Percentiles rank a stretch among this genome's conserved stretches.
Conservation (phyloP, 164 flowering plant species). For the Annona cherimola region DNA sequence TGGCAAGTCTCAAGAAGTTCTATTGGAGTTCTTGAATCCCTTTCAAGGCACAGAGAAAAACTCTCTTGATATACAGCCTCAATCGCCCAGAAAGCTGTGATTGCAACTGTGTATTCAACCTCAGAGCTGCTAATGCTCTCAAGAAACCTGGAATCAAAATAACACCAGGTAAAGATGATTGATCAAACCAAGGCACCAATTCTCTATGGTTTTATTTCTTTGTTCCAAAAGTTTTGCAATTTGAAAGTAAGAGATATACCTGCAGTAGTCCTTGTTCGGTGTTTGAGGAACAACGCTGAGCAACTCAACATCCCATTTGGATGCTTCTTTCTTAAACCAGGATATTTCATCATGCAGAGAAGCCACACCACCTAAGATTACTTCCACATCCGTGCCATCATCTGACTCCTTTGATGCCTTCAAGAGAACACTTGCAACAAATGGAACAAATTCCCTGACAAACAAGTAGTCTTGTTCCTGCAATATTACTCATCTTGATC, state of each 20-base stretch:
- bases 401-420: slow-evolving; percentile 62
- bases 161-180: neutral
- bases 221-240: neutral
- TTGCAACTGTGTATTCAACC: slow-evolving; percentile 53
- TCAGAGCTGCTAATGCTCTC: slow-evolving; percentile 55
- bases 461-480: slow-evolving; percentile 88
- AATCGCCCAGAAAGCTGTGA: slow-evolving; percentile 83
- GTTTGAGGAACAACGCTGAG: slow-evolving; percentile 39
- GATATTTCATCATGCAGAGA: slow-evolving; percentile 67
- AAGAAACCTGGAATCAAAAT: slow-evolving; percentile 39
- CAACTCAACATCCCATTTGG: slow-evolving; percentile 57
- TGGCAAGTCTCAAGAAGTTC: slow-evolving; percentile 67
- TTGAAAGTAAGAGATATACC: slow-evolving; percentile 29
- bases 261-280: slow-evolving; percentile 59
- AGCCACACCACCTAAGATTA: slow-evolving; percentile 63
- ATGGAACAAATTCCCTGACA: slow-evolving; percentile 70
- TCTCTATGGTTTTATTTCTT: neutral
- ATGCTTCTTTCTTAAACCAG: slow-evolving; percentile 85
- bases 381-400: slow-evolving; percentile 51
- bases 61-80: slow-evolving; percentile 83
- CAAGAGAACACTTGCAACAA: slow-evolving; percentile 58
- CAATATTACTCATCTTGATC: slow-evolving; percentile 8
- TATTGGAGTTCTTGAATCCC: slow-evolving; percentile 46
- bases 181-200: neutral
- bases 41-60: slow-evolving; percentile 69